Evolutionary conservation across 441 rosid species (phyloP), one percentile per base, ranked within the genome.

Genomic region (Corymbia citriodora): DNA sequence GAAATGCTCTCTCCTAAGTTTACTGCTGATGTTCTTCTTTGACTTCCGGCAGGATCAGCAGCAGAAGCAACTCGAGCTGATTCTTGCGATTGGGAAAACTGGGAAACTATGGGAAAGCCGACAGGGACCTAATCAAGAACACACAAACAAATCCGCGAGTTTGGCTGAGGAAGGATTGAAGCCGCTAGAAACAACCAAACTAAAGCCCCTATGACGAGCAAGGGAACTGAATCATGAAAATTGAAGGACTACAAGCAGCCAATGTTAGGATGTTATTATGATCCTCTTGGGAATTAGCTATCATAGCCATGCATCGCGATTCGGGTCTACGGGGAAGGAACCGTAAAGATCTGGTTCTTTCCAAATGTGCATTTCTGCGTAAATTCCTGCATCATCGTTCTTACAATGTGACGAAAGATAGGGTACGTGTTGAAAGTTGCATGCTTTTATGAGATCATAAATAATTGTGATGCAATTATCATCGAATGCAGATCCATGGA

Each of bases 41-140:
- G 83, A 40, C 83, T 79, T 83, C 33, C 79, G 95, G 92, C 91
- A 98, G 99, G 99, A 97, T 87, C 99, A 97, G 89, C 99, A 98
- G 88, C 93, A 93, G 90, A 97, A 96, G 92, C 99, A 98, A 90
- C 96, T 98, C 12, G 98, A 96, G 88, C 94, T 97, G 83, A 95
- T 98, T 92, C 96, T 97, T 90, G 97, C 97, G 57, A 93, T 98
- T 55, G 96, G 94, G n/a, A 97, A 95, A 93, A 93, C 91, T 61
- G 95, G 94, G 55, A 96, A 95, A 90, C 90, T 96, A 90, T 94
- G 93, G 92, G 97, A 96, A 49, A 94, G 92, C 93, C 89, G 82
- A 90, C 93, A 87, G 89, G 91, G 53, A 23, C 89, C 92, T 79
- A 88, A 27, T 79, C 91, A 91, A 90, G 91, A 91, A 83, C 93